phyloP scores from a whole-genome alignment of 805 yeast genomes.

The Metschnikowia koreensis region DNA sequence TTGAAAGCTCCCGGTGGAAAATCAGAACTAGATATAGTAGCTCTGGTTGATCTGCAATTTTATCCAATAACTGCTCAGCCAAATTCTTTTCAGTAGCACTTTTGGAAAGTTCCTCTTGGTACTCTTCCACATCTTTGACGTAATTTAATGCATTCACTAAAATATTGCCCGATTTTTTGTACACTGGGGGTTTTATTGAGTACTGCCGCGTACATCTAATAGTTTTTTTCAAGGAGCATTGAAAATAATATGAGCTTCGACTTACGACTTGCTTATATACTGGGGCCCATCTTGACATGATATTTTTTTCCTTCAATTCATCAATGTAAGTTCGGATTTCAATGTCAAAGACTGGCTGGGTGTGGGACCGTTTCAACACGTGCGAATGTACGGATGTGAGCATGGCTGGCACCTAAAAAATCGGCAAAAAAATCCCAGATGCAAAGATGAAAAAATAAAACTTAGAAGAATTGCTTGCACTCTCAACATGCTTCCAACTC shows the following conservation, averaged over 20 bases:
- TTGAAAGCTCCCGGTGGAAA: conserved; percentile 32
- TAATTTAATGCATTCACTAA: conserved; percentile 23
- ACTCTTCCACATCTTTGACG: conserved; percentile 28
- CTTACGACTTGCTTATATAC: too few relatives aligned
- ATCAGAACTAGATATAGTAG: conserved; percentile 28
- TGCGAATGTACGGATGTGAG: conserved; percentile 13
- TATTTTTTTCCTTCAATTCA: too few relatives aligned
- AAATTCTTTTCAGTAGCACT: conserved; percentile 22
- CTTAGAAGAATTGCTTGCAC: neutral
- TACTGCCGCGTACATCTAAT: neutral
- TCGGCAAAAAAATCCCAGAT: neutral
- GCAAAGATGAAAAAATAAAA: neutral
- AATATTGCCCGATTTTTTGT: conserved; percentile 11
- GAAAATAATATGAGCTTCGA: neutral
- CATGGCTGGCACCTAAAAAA: conserved; percentile 5
- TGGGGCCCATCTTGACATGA: neutral
- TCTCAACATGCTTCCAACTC: conserved; percentile 9
- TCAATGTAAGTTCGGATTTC: neutral
- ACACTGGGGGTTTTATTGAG: conserved; percentile 14
- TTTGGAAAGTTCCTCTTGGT: conserved; percentile 21
- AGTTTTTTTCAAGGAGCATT: neutral
- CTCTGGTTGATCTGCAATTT: conserved; percentile 27
- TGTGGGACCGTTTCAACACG: neutral
- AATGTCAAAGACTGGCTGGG: neutral
- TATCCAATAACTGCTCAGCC: conserved; percentile 23